A percentile compares a stretch with the other conserved stretches of the same genome.
These are phyloP conservation scores for Colletotrichum sp. DNA, from an alignment of 2,329 filamentous ascomycete species.

Conservation along the genomic window DNA sequence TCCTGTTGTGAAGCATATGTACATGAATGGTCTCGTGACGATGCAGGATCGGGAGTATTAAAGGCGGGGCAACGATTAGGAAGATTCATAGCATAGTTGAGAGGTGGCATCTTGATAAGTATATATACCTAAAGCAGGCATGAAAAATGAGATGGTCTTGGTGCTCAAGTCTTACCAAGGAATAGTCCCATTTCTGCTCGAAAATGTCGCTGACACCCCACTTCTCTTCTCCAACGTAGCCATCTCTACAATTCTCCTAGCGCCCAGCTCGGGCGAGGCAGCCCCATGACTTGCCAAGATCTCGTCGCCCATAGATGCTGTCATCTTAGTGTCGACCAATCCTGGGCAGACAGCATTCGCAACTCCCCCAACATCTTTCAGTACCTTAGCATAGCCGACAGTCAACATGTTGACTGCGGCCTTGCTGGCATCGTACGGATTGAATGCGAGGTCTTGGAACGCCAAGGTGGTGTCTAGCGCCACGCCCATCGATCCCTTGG, in stretches of 20 bases:
- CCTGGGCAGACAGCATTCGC: neutral
- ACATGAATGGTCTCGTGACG: neutral
- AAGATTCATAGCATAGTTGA: neutral
- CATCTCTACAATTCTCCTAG: neutral
- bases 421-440: neutral
- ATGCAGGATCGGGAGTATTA: neutral
- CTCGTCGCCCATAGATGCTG: neutral
- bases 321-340: neutral
- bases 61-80: neutral
- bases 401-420: neutral
- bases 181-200: neutral
- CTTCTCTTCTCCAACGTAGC: neutral
- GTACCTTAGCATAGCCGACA: neutral
- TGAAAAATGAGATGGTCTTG: neutral
- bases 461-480: neutral
- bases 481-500: neutral
- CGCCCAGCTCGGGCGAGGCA: neutral
- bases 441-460: neutral
- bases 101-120: neutral
- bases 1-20: neutral
- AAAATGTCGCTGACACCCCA: neutral
- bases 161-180: neutral
- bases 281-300: neutral
- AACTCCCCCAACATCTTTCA: neutral
- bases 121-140: neutral